Evolutionary conservation across 2,329 filamentous ascomycete species (phyloP), one percentile per base, ranked within the genome.

Genomic region (Rhexocercosporidium sp.): DNA sequence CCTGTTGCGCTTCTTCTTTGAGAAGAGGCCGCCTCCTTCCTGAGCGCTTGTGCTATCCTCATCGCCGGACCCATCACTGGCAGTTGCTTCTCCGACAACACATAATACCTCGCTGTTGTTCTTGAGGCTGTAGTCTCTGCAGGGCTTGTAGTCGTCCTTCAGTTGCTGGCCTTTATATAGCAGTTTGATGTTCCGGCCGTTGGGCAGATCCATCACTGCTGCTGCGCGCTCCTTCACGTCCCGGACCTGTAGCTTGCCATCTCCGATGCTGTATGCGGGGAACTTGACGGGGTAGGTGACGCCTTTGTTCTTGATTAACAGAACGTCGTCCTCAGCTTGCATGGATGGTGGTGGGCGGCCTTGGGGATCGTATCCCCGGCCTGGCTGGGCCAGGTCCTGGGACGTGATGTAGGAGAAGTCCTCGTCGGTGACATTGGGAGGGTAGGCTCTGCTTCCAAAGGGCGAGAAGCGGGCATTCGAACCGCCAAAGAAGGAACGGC

Each of bases 381-480:
- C 78, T 29, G 78, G 78, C 41, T 81, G 79, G 68, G 87, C 83
- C 46, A 94, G 78, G 74, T 94, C 91, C 74, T 92, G 88, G 31
- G 89, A 89, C n/a, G 91, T 93, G 76, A 94, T 94, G 81, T 95
- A 94, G 77, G 88, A 90, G 78, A 89, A 95, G 80, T 94, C 92
- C 39, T 90, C 87, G 72, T 93, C 90, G 73, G 88, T 91, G 67
- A 94, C 89, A 71, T 88, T 84, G 37, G 88, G 86, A 11, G 84
- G 79, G 49, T 83, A 81, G 54, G 69, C 63, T 67, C 75, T 69
- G 46, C 74, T 74, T 60, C 75, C 73, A 67, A 77, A 78, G 7
- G 76, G 77, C 49, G 75, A 77, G 51, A 75, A 66, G 47, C 74
- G 67, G 27, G 72, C 49, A 22, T 69, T 67, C 22, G 66, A 65